Conservation (phyloP, 2,329 filamentous ascomycete species). For the Fusarium musae region DNA sequence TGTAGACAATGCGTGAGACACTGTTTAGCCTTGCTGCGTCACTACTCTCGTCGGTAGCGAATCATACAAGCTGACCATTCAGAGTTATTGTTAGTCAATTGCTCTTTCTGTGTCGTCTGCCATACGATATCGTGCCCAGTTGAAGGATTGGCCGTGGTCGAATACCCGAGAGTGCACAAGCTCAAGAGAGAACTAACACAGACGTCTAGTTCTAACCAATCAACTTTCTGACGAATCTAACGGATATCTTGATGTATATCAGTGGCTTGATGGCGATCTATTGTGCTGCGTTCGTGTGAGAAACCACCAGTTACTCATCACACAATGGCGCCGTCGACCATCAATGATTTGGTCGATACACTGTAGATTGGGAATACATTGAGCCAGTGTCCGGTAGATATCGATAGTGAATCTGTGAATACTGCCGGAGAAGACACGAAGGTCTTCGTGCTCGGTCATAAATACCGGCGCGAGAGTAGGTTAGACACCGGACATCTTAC, state of each 20-base stretch:
- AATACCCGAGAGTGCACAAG: slow-evolving; percentile 16
- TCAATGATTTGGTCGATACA: slow-evolving; percentile 7
- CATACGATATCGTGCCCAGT: not conserved
- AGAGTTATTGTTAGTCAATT: not conserved
- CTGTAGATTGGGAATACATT: slow-evolving; percentile 8
- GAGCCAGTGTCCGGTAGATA: not conserved
- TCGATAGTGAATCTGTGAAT: not conserved
- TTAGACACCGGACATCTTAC: not conserved
- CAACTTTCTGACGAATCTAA: not conserved
- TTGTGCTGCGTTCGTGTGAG: slow-evolving; percentile 3
- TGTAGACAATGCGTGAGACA: not conserved
- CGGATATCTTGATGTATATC: not conserved
- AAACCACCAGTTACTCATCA: slow-evolving; percentile 10
- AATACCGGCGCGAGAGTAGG: slow-evolving; percentile 3
- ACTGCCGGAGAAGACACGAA: not conserved
- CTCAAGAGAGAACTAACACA: not conserved
- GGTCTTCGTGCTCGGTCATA: not conserved
- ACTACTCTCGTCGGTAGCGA: not conserved
- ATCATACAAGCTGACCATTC: not conserved
- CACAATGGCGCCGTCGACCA: slow-evolving; percentile 14
- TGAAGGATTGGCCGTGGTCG: not conserved
- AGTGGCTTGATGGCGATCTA: slow-evolving; percentile 20
- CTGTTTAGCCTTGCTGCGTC: slow-evolving; percentile 12
- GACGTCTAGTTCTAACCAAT: not conserved
- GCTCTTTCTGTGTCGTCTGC: not conserved